A percentile compares a stretch with the other conserved stretches of the same genome.
Evolutionary conservation across 116 monocot species (phyloP).

Genomic region (Cymodocea nodosa): DNA sequence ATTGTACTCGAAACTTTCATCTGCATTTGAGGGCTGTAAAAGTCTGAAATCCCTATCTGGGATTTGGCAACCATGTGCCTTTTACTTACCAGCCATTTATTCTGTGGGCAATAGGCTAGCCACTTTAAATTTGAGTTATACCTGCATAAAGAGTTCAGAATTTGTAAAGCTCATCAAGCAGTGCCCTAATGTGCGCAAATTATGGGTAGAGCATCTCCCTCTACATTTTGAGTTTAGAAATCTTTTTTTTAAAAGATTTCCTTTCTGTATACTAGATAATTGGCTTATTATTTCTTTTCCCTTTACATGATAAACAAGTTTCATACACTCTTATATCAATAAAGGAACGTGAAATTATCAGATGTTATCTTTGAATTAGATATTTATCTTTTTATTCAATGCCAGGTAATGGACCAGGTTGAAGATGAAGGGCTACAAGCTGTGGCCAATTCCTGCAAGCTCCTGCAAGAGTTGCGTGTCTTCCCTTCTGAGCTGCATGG

Average conservation of each 20-base stretch:
- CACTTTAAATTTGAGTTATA: conserved; percentile 76
- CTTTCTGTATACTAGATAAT: no score
- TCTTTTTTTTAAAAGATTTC: no score
- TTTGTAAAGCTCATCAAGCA: conserved; percentile 52
- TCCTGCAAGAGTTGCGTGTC: conserved; percentile 69
- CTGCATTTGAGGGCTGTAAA: conserved; percentile 52
- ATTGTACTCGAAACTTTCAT: conserved; percentile 44
- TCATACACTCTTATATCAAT: background rate
- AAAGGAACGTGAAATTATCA: background rate
- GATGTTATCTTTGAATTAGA: background rate
- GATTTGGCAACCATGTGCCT: conserved; percentile 50
- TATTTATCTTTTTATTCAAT: background rate
- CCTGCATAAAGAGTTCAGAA: conserved; percentile 41
- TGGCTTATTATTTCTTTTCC: no score
- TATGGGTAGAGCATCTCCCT: conserved; percentile 47
- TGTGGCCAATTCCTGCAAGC: conserved; percentile 69
- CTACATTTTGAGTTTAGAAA: background rate
- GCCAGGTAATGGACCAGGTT: conserved; percentile 76
- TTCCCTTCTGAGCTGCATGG: conserved; percentile 60
- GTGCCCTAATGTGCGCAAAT: conserved; percentile 49
- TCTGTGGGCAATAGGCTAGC: conserved; percentile 49
- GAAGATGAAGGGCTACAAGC: conserved; percentile 71
- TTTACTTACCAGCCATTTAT: conserved; percentile 52
- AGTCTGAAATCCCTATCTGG: conserved; percentile 61
- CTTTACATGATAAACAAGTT: background rate